These are phyloP conservation scores for Pseudozyma sp. DNA, from an alignment of 1,284 basidiomycete species.

Conservation along the genomic window DNA sequence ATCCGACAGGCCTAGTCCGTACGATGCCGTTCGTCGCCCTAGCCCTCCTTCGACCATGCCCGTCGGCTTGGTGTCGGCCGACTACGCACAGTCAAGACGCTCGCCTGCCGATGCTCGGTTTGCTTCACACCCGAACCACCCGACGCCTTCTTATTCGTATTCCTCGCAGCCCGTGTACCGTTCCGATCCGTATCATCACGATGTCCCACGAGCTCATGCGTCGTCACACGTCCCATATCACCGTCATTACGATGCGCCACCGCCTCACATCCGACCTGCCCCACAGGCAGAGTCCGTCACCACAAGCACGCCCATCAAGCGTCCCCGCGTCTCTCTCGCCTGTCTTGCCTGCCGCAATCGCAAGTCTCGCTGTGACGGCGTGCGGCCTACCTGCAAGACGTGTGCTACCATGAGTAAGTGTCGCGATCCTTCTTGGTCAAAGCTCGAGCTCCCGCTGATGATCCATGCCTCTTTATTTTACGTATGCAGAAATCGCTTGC, in stretches of 20 bases:
- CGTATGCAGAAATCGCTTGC: conserved; percentile 39
- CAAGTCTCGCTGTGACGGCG: conserved; percentile 50
- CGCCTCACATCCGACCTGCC: conserved; percentile 15
- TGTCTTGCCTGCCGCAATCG: conserved; percentile 50
- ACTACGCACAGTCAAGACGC: conserved; percentile 21
- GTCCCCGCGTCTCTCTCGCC: conserved; percentile 50
- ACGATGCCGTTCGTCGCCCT: conserved; percentile 22
- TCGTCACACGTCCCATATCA: conserved; percentile 25
- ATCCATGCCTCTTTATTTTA: background rate
- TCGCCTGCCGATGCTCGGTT: conserved; percentile 19
- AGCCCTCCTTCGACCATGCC: conserved; percentile 23
- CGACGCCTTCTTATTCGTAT: background rate
- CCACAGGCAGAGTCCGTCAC: conserved; percentile 13
- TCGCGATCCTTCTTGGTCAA: background rate
- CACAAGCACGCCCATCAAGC: conserved; percentile 35
- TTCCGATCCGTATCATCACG: conserved; percentile 22
- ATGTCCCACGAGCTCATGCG: conserved; percentile 10
- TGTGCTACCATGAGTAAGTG: conserved; percentile 52
- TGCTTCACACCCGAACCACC: conserved; percentile 5
- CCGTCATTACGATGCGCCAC: conserved; percentile 19
- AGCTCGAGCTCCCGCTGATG: background rate
- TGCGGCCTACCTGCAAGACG: conserved; percentile 50
- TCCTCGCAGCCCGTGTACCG: conserved; percentile 12
- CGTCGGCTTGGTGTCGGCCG: conserved; percentile 39
- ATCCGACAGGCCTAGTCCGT: conserved; percentile 8